Evolutionary conservation across 202 grass and related monocot species (phyloP).

Genomic region (Digitaria exilis): DNA sequence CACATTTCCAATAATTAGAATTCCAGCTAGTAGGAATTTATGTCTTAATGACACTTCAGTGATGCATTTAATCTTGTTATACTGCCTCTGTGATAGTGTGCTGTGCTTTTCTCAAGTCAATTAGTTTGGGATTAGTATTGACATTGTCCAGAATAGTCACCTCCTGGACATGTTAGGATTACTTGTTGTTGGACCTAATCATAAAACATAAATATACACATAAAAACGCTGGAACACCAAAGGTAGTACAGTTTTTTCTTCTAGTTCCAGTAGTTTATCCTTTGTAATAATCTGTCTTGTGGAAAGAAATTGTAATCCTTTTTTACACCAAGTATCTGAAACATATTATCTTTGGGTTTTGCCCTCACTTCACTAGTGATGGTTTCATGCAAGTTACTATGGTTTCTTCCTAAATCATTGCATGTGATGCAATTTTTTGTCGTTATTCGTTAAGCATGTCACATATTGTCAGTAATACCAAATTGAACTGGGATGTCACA

Average conservation of each 20-base stretch:
- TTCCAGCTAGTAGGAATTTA: not conserved
- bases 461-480: not conserved
- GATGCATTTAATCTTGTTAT: slow-evolving; percentile 1
- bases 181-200: slow-evolving; percentile 12
- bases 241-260: not conserved
- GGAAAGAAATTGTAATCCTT: slow-evolving; percentile 19
- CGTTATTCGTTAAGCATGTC: not conserved
- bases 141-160: slow-evolving; percentile 21
- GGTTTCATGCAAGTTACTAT: slow-evolving; percentile 22
- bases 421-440: not conserved
- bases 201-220: not conserved
- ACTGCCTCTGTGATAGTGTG: slow-evolving; percentile 16
- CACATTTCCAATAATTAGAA: slow-evolving; percentile 16
- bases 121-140: slow-evolving; percentile 9
- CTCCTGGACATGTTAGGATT: slow-evolving; percentile 5
- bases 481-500: not conserved
- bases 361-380: slow-evolving; percentile 2
- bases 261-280: slow-evolving; percentile 11
- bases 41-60: not conserved
- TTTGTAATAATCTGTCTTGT: slow-evolving; percentile 16
- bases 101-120: slow-evolving; percentile 6
- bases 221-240: not conserved
- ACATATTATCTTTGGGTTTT: slow-evolving; percentile 5
- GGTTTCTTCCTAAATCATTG: not conserved
- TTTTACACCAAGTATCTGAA: slow-evolving; percentile 11